Evolutionary conservation across 2,329 filamentous ascomycete species (phyloP).

Genomic region (Gaeumannomyces tritici): DNA sequence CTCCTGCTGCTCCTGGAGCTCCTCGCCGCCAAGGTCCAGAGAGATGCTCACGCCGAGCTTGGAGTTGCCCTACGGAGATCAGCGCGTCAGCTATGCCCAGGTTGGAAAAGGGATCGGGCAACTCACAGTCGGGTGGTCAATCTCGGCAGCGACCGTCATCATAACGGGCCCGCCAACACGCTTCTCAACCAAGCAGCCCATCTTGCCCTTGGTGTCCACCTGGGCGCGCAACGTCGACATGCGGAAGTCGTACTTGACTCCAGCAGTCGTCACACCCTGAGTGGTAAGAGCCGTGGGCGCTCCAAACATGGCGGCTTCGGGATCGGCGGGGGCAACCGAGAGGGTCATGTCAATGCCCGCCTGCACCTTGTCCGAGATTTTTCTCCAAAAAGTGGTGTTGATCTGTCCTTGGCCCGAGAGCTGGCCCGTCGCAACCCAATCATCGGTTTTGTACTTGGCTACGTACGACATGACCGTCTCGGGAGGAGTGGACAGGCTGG

Average conservation of each 20-base stretch:
- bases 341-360: slow-evolving; percentile 92
- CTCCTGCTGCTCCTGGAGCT: slow-evolving; percentile 80
- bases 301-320: neutral
- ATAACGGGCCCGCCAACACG: slow-evolving; percentile 85
- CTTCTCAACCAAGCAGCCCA: slow-evolving; percentile 91
- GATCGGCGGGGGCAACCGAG: slow-evolving; percentile 54
- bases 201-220: slow-evolving; percentile 88
- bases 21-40: slow-evolving; percentile 75
- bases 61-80: slow-evolving; percentile 63
- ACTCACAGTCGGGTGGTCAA: slow-evolving; percentile 90
- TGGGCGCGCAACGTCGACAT: slow-evolving; percentile 93
- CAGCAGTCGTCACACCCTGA: slow-evolving; percentile 84
- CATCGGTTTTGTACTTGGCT: slow-evolving; percentile 79
- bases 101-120: neutral
- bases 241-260: slow-evolving; percentile 97
- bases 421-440: slow-evolving; percentile 91
- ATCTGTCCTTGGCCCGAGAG: slow-evolving; percentile 80
- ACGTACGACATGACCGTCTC: slow-evolving; percentile 86
- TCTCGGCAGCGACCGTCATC: slow-evolving; percentile 91
- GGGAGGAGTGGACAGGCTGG: slow-evolving; percentile 74
- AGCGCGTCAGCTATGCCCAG: neutral
- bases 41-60: slow-evolving; percentile 93
- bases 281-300: slow-evolving; percentile 51
- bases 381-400: slow-evolving; percentile 89
- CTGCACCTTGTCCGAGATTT: slow-evolving; percentile 88